A percentile compares a stretch with the other conserved stretches of the same genome.
phyloP scores from a whole-genome alignment of 2,329 filamentous ascomycete genomes.

The Emydomyces testavorans region DNA sequence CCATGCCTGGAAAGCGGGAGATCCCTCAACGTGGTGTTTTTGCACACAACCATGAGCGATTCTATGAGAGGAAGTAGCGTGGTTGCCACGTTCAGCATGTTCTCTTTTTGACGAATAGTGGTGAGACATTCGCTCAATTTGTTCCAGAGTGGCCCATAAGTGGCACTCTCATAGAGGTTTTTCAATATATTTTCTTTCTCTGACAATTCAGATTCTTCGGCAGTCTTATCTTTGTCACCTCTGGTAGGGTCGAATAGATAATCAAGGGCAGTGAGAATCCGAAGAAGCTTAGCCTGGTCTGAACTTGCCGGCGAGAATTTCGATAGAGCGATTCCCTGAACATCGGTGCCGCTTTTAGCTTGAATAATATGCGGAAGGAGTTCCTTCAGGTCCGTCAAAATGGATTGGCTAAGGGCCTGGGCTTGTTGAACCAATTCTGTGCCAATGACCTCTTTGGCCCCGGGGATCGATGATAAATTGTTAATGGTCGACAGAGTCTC shows the following conservation, averaged over 20 bases:
- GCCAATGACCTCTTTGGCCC: slow-evolving; percentile 82
- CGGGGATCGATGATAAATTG: slow-evolving; percentile 85
- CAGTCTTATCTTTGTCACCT: slow-evolving; percentile 41
- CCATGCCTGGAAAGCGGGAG: slow-evolving; percentile 40
- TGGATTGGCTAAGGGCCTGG: slow-evolving; percentile 69
- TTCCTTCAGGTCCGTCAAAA: slow-evolving; percentile 72
- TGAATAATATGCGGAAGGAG: slow-evolving; percentile 76
- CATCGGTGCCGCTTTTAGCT: slow-evolving; percentile 80
- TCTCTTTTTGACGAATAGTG: slow-evolving; percentile 80
- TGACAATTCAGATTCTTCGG: slow-evolving; percentile 45
- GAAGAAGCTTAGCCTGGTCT: slow-evolving; percentile 88
- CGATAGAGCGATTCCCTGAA: slow-evolving; percentile 82
- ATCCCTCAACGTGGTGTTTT: slow-evolving; percentile 79
- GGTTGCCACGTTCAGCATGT: slow-evolving; percentile 93
- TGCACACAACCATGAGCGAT: slow-evolving; percentile 97
- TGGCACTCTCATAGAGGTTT: slow-evolving; percentile 78
- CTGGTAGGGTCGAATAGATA: slow-evolving; percentile 82
- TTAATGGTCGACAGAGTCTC: slow-evolving; percentile 98
- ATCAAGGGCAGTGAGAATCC: slow-evolving; percentile 85
- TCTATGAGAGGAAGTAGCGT: slow-evolving; percentile 91
- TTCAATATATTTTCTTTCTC: slow-evolving; percentile 77
- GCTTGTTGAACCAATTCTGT: slow-evolving; percentile 83
- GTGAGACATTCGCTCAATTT: slow-evolving; percentile 81
- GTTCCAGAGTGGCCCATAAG: slow-evolving; percentile 82
- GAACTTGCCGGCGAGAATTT: slow-evolving; percentile 95